phyloP scores from a whole-genome alignment of 208 protist genomes.

The Trypanosoma melophagium region DNA sequence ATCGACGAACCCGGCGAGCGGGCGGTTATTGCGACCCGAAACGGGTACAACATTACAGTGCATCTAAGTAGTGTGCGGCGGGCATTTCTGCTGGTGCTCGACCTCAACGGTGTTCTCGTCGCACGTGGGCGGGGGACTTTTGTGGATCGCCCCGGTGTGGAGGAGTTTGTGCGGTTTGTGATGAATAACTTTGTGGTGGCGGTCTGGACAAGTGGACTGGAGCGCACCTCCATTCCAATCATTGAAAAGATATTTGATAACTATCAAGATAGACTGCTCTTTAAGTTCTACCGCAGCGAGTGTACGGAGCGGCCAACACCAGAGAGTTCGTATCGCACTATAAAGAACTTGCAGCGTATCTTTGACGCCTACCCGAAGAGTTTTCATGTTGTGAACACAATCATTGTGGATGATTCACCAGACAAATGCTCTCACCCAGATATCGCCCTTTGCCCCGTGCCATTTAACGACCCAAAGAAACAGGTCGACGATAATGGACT shows the following conservation, averaged over 20 bases:
- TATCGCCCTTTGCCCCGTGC: conserved; percentile 84
- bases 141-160: conserved; percentile 66
- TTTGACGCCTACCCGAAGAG: conserved; percentile 81
- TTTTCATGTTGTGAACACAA: conserved; percentile 89
- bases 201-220: conserved; percentile 89
- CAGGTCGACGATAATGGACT: conserved; percentile 72
- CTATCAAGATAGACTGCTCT: conserved; percentile 82
- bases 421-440: conserved; percentile 91
- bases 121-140: conserved; percentile 69
- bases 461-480: conserved; percentile 66
- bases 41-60: conserved; percentile 82
- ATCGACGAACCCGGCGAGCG: conserved; percentile 57
- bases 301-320: conserved; percentile 56
- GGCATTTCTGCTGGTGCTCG: conserved; percentile 84
- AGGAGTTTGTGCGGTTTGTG: conserved; percentile 81
- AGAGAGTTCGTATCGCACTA: conserved; percentile 76
- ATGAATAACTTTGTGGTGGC: conserved; percentile 89
- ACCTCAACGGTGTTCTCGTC: conserved; percentile 90
- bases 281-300: conserved; percentile 72
- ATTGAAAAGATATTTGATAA: conserved; percentile 83
- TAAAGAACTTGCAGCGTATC: conserved; percentile 85
- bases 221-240: conserved; percentile 81
- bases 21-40: conserved; percentile 66
- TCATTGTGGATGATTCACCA: conserved; percentile 90
- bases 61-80: conserved; percentile 50